These are phyloP conservation scores for Craspedostauros australis DNA, from an alignment of 108 stramenopile genomes.

Conservation along the genomic window DNA sequence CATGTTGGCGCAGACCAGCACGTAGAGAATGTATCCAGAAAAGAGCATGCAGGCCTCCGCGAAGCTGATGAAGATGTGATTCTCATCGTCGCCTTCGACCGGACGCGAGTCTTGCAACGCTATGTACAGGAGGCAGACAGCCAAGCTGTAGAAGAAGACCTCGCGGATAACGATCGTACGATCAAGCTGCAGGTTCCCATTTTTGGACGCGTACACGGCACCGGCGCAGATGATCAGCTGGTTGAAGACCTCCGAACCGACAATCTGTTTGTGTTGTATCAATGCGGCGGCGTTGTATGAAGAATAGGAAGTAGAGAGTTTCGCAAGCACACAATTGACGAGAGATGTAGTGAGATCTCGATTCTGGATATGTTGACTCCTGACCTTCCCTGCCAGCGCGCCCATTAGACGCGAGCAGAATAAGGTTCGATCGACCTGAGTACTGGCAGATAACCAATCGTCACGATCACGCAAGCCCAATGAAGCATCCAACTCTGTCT, in stretches of 20 bases:
- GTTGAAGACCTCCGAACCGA: constrained; percentile 76
- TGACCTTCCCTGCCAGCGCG: too few species aligned
- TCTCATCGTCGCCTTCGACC: constrained; percentile 29
- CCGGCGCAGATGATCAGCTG: constrained; percentile 81
- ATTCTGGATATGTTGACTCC: too few species aligned
- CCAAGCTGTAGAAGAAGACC: constrained; percentile 59
- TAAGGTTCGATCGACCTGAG: not conserved
- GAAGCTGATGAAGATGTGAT: constrained; percentile 55
- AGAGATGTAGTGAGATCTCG: too few species aligned
- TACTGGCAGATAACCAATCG: too few species aligned
- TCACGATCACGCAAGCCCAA: too few species aligned
- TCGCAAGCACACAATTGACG: not conserved
- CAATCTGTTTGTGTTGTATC: too few species aligned
- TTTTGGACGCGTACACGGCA: constrained; percentile 53
- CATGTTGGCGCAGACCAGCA: constrained; percentile 59
- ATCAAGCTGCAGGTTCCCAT: constrained; percentile 46
- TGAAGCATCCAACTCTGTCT: too few species aligned
- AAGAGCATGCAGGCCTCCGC: constrained; percentile 52
- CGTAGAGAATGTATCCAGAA: constrained; percentile 62
- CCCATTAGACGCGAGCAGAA: too few species aligned
- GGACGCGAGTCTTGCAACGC: constrained; percentile 38
- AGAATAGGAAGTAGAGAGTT: not conserved
- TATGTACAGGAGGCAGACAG: constrained; percentile 46
- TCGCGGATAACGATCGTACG: constrained; percentile 55
- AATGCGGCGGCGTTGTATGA: not conserved